Percentiles rank a stretch among this genome's conserved stretches.
These are phyloP conservation scores for Aspergillus vadensis DNA, from an alignment of 2,329 filamentous ascomycete species.

Conservation along the genomic window DNA sequence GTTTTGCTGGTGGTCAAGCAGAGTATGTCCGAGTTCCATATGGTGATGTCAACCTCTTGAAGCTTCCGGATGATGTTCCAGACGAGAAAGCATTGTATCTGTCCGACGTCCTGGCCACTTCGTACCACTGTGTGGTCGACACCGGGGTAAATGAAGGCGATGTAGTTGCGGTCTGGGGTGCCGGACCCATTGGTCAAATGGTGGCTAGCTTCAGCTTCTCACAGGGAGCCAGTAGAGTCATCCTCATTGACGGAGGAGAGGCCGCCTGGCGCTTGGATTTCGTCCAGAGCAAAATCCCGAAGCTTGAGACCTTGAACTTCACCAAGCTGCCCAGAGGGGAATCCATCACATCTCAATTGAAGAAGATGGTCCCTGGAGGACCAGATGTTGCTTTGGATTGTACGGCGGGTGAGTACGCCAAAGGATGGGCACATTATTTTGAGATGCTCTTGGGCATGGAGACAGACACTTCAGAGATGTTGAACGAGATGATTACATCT, in stretches of 20 bases:
- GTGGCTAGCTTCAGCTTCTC: conserved; percentile 66
- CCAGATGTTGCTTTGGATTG: conserved; percentile 75
- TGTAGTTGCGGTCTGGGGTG: conserved; percentile 82
- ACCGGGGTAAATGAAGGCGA: conserved; percentile 78
- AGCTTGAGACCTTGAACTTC: conserved; percentile 71
- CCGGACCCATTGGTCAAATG: conserved; percentile 82
- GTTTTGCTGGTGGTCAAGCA: conserved; percentile 83
- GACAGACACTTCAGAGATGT: conserved; percentile 73
- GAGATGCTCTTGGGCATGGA: conserved; percentile 67
- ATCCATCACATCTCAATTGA: conserved; percentile 70
- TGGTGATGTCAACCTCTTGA: conserved; percentile 77
- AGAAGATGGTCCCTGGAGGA: conserved; percentile 72
- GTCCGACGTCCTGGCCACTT: conserved; percentile 77
- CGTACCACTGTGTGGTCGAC: conserved; percentile 80
- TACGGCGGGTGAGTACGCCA: conserved; percentile 64
- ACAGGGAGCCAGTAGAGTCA: conserved; percentile 74
- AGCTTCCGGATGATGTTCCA: conserved; percentile 74
- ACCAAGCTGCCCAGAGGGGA: conserved; percentile 61
- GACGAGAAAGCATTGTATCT: conserved; percentile 84
- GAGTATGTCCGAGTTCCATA: conserved; percentile 83
- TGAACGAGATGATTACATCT: conserved; percentile 58
- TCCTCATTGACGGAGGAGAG: conserved; percentile 73
- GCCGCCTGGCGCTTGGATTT: conserved; percentile 67
- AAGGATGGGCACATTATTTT: conserved; percentile 63
- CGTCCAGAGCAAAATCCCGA: conserved; percentile 64